Base-by-base conservation (phyloP, 2,329 filamentous ascomycete species). In the Beauveria caledonica region DNA sequence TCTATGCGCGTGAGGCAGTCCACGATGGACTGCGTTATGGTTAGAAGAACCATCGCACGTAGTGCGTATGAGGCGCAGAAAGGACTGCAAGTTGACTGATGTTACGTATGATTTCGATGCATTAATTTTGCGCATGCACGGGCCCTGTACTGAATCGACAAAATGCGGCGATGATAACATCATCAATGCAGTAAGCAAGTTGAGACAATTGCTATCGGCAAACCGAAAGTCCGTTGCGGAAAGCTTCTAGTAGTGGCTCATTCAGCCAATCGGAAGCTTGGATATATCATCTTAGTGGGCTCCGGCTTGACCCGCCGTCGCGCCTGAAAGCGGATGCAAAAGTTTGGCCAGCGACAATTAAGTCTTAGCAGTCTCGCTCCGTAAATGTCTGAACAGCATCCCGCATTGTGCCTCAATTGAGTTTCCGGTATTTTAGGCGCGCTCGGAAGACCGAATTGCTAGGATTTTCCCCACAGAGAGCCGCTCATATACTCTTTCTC, bases 11-110 rank as follows among this genome's bases (percentile, higher is more conserved):
- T 67, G 11, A 92, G 68, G 0, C 81, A 87, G 70, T 84, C 83
- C 74, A 87, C 83, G 33, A 90, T 84, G 66, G 82, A 77, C 66
- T 82, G 72, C 4, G 88, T 92, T 79, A 91, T 87, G n/a, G 86
- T 89, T 46, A 94, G 83, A 48, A 89, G 78, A 19, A 92, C 88
- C 89, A 93, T 93, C 6, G 15, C 15, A 19, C 5, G 40, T 25
- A 10, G 8, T 5, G 40, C 17, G 3, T 36, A 10, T 33, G 10
- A 23, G 15, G 27, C 25, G 27, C 25, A 13, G 10, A 15, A 2
- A 40, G 8, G 5, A 17, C 33, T 11, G 36, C 46, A 45, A 49
- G 8, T 8, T 10, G n/a, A 42, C 17, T 27, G 36, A 64, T 60
- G 52, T 46, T 56, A 40, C 33, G 57, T 13, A 10, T 17, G 19